phyloP scores from a whole-genome alignment of 176 grass and related monocot species.

The Phoenix dactylifera region DNA sequence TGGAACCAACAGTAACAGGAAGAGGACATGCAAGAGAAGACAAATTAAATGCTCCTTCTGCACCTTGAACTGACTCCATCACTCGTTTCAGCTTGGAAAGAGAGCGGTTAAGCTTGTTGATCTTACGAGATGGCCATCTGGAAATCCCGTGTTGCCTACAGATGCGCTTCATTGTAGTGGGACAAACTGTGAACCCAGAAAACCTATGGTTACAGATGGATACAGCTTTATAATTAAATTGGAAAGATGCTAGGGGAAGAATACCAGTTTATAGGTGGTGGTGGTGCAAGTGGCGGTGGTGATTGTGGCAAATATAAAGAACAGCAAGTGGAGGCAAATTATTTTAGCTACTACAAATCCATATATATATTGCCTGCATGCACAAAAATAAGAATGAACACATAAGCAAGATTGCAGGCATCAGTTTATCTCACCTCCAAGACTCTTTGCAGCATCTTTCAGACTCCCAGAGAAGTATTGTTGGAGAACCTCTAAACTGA shows the following conservation, averaged over 20 bases:
- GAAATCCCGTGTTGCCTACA: slow-evolving; percentile 20
- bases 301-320: no score
- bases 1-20: slow-evolving; percentile 11
- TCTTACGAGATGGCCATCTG: slow-evolving; percentile 27
- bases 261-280: no score
- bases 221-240: no score
- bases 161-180: slow-evolving; percentile 28
- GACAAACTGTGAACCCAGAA: slow-evolving; percentile 13
- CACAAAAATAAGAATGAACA: neutral
- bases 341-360: neutral
- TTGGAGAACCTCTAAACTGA: slow-evolving; percentile 25
- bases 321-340: neutral
- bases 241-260: no score
- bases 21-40: slow-evolving; percentile 9
- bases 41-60: slow-evolving; percentile 6
- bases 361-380: neutral
- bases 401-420: neutral
- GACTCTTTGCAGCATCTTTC: slow-evolving; percentile 22
- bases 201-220: neutral
- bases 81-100: slow-evolving; percentile 23
- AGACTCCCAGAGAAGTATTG: slow-evolving; percentile 25
- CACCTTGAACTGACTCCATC: slow-evolving; percentile 20
- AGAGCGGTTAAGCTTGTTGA: slow-evolving; percentile 20
- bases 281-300: no score
- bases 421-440: slow-evolving; percentile 10